Conservation (phyloP, 441 rosid genomes). For the Brassica balearica region DNA sequence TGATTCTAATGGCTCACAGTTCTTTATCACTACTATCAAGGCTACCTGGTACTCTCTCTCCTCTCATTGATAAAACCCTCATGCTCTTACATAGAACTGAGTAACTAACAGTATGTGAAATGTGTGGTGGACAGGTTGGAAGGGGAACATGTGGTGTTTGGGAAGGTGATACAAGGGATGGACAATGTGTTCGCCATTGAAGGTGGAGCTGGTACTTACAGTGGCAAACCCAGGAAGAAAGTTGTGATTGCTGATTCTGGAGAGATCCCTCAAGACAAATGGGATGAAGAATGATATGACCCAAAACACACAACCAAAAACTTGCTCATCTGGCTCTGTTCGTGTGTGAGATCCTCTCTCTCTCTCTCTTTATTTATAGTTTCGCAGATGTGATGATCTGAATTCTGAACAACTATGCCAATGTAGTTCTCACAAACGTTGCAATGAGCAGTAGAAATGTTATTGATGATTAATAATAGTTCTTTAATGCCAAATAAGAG, state of each 20-base stretch:
- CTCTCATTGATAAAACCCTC: neutral
- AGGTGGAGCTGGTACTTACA: slow-evolving; percentile 98
- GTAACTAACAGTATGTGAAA: slow-evolving; percentile 1
- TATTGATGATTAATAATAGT: too few relatives aligned
- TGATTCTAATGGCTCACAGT: slow-evolving; percentile 92
- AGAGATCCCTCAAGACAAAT: slow-evolving; percentile 82
- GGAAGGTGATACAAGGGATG: slow-evolving; percentile 95
- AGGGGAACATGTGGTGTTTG: slow-evolving; percentile 93
- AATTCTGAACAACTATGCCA: slow-evolving; percentile 20
- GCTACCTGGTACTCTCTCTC: slow-evolving; percentile 79
- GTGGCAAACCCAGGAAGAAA: slow-evolving; percentile 93
- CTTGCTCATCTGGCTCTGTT: slow-evolving; percentile 30
- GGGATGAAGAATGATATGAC: slow-evolving; percentile 84
- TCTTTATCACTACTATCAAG: slow-evolving; percentile 87
- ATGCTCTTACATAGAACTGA: neutral
- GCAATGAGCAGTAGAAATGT: neutral
- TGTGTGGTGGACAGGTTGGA: slow-evolving; percentile 69
- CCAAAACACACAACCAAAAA: neutral
- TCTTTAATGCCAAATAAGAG: too few relatives aligned
- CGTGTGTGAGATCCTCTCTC: slow-evolving; percentile 21
- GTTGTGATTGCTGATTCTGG: slow-evolving; percentile 87
- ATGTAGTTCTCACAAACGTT: slow-evolving; percentile 28
- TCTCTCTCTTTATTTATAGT: slow-evolving; percentile 4
- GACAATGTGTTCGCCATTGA: slow-evolving; percentile 84
- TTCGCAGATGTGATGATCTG: slow-evolving; percentile 37